phyloP scores from a whole-genome alignment of 78 protist species.

The Protostelium mycophagum region DNA sequence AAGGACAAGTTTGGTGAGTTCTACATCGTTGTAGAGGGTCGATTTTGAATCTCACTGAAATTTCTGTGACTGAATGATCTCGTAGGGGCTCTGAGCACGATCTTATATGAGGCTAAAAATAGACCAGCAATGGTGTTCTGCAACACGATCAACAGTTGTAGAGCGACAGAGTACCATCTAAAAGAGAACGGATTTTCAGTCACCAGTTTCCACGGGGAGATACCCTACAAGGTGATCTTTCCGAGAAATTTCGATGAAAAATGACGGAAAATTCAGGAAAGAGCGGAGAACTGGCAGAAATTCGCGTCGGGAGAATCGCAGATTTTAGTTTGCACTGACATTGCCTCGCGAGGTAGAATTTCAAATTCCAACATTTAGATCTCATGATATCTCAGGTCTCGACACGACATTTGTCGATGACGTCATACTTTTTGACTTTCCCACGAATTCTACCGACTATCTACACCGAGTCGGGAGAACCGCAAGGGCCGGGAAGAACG shows the following conservation, averaged over 20 bases:
- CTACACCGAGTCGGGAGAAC: slow-evolving; percentile 81
- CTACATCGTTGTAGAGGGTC: background rate
- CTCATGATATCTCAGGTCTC: no score
- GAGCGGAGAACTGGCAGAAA: slow-evolving; percentile 19
- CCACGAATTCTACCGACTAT: slow-evolving; percentile 69
- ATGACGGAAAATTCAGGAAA: background rate
- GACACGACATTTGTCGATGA: slow-evolving; percentile 35
- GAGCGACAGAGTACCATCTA: slow-evolving; percentile 53
- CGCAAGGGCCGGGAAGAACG: slow-evolving; percentile 70
- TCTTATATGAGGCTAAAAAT: background rate
- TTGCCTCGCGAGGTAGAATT: slow-evolving; percentile 78
- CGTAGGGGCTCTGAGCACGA: background rate
- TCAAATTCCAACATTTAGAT: no score
- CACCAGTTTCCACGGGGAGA: slow-evolving; percentile 48
- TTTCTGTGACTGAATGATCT: background rate
- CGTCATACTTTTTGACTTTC: slow-evolving; percentile 72
- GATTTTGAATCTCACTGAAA: no score
- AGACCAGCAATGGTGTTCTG: slow-evolving; percentile 35
- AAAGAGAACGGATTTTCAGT: slow-evolving; percentile 21
- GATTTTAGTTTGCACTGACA: slow-evolving; percentile 66
- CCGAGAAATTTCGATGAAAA: background rate
- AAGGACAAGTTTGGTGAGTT: background rate
- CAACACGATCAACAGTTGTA: slow-evolving; percentile 33
- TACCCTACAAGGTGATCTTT: slow-evolving; percentile 11
- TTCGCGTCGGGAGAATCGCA: slow-evolving; percentile 19